Conservation (phyloP, 192 early-diverging fungal genomes). For the Geosiphon pyriformis region DNA sequence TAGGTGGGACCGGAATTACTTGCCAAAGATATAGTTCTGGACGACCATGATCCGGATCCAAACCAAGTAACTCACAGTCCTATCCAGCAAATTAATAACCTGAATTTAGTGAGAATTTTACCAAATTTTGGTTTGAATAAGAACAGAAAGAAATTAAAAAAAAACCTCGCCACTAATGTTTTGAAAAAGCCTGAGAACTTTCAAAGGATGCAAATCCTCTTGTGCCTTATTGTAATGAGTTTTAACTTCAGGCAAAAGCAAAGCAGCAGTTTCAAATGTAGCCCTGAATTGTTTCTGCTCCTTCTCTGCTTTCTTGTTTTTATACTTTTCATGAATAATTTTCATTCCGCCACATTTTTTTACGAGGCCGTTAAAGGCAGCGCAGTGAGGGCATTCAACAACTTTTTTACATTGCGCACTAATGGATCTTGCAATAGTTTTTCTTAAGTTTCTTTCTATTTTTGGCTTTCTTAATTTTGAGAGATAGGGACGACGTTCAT, state of each 20-base stretch:
- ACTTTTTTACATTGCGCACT: slow-evolving; percentile 87
- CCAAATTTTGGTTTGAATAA: background rate
- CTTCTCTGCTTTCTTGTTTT: slow-evolving; percentile 69
- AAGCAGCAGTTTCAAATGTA: slow-evolving; percentile 70
- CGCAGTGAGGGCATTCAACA: slow-evolving; percentile 77
- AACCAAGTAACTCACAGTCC: slow-evolving; percentile 92
- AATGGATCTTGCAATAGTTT: slow-evolving; percentile 73
- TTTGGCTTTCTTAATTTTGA: slow-evolving; percentile 64
- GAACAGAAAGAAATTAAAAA: background rate
- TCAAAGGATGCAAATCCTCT: slow-evolving; percentile 91
- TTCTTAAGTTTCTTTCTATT: slow-evolving; percentile 76
- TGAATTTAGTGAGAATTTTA: background rate
- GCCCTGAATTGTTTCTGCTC: slow-evolving; percentile 66
- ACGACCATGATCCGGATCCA: slow-evolving; percentile 76
- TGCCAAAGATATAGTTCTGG: slow-evolving; percentile 95
- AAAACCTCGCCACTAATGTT: slow-evolving; percentile 75
- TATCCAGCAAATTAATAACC: slow-evolving; percentile 16
- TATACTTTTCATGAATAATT: slow-evolving; percentile 92
- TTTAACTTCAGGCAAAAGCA: slow-evolving; percentile 69
- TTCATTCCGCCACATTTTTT: slow-evolving; percentile 95
- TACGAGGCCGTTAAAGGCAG: slow-evolving; percentile 77
- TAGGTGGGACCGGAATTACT: slow-evolving; percentile 91
- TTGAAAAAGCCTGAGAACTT: slow-evolving; percentile 81
- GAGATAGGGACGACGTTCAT: slow-evolving; percentile 64
- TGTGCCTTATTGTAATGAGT: slow-evolving; percentile 76